Percentiles rank a stretch among this genome's conserved stretches.
phyloP scores from a whole-genome alignment of 768 basidiomycete species.

The Trametes meyenii region DNA sequence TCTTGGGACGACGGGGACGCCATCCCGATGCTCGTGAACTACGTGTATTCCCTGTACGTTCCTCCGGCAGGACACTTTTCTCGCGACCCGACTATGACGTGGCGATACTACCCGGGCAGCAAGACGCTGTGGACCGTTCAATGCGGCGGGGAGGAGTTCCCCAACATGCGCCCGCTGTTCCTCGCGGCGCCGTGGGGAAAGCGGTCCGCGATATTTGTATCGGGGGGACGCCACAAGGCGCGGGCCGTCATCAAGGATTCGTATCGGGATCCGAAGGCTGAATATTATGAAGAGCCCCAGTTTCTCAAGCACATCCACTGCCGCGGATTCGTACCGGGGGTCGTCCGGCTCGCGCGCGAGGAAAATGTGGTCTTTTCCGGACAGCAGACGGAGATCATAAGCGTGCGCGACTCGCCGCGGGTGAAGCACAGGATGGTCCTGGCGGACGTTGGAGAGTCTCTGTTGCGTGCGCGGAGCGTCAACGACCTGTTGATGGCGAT shows the following conservation, averaged over 20 bases:
- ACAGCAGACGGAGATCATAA: neutral
- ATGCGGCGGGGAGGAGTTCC: neutral
- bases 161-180: neutral
- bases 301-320: conserved; percentile 9
- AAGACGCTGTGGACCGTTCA: neutral
- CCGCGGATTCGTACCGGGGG: neutral
- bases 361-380: neutral
- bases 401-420: neutral
- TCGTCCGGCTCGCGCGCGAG: neutral
- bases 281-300: neutral
- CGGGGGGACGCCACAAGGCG: neutral
- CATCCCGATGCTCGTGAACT: neutral
- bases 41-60: neutral
- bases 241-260: conserved; percentile 7
- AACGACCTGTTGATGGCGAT: conserved; percentile 22
- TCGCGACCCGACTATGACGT: neutral
- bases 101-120: neutral
- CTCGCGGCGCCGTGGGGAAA: neutral
- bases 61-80: neutral
- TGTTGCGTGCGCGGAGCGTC: conserved; percentile 2
- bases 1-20: neutral
- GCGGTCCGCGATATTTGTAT: neutral
- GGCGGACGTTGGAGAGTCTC: conserved; percentile 5
- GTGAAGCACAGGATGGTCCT: conserved; percentile 12
- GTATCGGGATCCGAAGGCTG: neutral